Base-by-base conservation (phyloP, 129 eudicot species). In the Chrysanthemum makinoi region DNA sequence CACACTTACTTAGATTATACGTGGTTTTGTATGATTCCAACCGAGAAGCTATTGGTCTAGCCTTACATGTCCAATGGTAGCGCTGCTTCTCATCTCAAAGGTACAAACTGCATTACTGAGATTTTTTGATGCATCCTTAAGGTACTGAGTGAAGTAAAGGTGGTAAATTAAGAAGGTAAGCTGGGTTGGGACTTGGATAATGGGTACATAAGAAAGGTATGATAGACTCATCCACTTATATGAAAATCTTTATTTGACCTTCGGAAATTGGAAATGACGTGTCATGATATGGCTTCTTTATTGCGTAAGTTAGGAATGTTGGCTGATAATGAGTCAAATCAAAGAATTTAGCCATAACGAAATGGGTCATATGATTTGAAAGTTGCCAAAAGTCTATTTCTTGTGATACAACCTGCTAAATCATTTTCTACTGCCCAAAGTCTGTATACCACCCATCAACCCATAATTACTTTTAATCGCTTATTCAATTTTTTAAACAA, bases 41-140 rank as follows among this genome's bases (percentile, higher is more conserved):
- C 89, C 0, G 97, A 90, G 68, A 87, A 83, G 76, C 86, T 90
- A 9, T 66, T 90, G 55, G 97, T 90, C 33, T 90, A 90, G 68
- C 97, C 95, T 47, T 87, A 81, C 53, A 90, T 90, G 97, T 87
- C 97, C 1, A 90, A 90, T 65, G 97, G 97, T 13, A 87, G 97
- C 13, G 97, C 87, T 5, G 97, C 97, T 75, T 85, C 95, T 0
- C 97, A 95, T 14, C 91, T 90, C 65, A 90, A 90, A 87, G 91
- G 97, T 90, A 80, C 63, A 44, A 65, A 57, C 28, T 11, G 43
- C 44, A 26, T 26, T 24, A 4, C 2, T 16, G 14, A 26, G 44
- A 43, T 24, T 59, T 2, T 59, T 13, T 11, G 11, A 18, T 18
- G 19, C 62, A 2, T 56, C 19, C 19, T 17, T 56, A 56, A 7